Percentiles rank a stretch among this genome's conserved stretches.
These are phyloP conservation scores for Davidsoniella virescens DNA, from an alignment of 2,329 filamentous ascomycete genomes.

Conservation along the genomic window DNA sequence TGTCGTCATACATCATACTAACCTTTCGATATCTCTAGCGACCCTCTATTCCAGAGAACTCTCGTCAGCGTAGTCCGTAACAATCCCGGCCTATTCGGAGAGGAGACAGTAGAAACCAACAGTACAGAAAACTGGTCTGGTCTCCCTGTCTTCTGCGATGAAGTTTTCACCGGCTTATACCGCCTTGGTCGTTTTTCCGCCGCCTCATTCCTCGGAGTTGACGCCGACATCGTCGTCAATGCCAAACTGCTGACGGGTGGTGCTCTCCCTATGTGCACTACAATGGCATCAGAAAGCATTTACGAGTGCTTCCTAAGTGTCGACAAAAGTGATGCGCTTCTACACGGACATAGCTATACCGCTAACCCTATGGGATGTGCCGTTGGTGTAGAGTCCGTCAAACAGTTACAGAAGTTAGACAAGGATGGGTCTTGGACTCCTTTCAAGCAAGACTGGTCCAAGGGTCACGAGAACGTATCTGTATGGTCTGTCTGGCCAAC, in stretches of 20 bases:
- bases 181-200: constrained; percentile 59
- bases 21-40: constrained; percentile 27
- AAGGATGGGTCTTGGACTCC: constrained; percentile 36
- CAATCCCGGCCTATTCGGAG: constrained; percentile 37
- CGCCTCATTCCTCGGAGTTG: constrained; percentile 48
- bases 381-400: constrained; percentile 53
- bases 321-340: constrained; percentile 61
- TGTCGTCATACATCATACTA: neutral
- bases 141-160: constrained; percentile 66
- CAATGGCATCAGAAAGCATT: constrained; percentile 55
- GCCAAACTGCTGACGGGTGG: constrained; percentile 76
- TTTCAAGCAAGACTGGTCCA: constrained; percentile 32
- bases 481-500: constrained; percentile 58
- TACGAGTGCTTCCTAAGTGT: constrained; percentile 54
- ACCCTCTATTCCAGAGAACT: constrained; percentile 64
- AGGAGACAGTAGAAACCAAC: constrained; percentile 11
- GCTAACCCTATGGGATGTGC: constrained; percentile 69
- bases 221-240: constrained; percentile 64
- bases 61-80: constrained; percentile 51
- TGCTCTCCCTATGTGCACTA: constrained; percentile 59
- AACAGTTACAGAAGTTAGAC: constrained; percentile 43
- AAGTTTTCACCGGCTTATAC: constrained; percentile 76
- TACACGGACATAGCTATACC: constrained; percentile 80
- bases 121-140: constrained; percentile 43
- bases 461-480: constrained; percentile 13